Evolutionary conservation across 176 grass and related monocot genomes (phyloP).

Genomic region (Oryza meridionalis): DNA sequence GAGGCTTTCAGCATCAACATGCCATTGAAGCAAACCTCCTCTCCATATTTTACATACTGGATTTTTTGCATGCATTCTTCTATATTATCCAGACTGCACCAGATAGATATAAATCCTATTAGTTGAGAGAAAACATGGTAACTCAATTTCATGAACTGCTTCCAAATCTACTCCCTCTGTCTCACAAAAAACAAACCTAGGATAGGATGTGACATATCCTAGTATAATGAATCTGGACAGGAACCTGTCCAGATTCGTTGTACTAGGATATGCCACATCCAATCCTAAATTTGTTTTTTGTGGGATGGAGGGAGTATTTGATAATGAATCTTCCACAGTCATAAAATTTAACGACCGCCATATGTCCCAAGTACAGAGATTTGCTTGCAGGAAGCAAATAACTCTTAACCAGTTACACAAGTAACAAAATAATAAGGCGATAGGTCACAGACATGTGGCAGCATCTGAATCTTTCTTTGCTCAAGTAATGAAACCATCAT

Average conservation of each 20-base stretch:
- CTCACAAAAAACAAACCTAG: too few relatives aligned
- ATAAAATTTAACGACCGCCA: not conserved
- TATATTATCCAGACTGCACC: conserved; percentile 62
- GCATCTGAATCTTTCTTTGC: not conserved
- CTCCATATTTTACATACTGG: conserved; percentile 62
- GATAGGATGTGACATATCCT: too few relatives aligned
- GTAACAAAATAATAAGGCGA: not conserved
- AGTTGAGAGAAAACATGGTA: not conserved
- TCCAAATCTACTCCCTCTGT: not conserved
- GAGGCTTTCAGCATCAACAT: conserved; percentile 73
- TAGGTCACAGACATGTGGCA: not conserved
- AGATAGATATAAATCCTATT: conserved; percentile 41
- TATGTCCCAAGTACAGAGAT: conserved; percentile 20
- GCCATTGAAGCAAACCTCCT: conserved; percentile 93
- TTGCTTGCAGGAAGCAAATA: conserved; percentile 12
- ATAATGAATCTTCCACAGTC: conserved; percentile 22
- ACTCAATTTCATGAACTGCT: not conserved
- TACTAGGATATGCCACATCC: too few relatives aligned
- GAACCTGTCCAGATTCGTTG: too few relatives aligned
- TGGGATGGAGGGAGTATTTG: too few relatives aligned
- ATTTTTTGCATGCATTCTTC: conserved; percentile 80
- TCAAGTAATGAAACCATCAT: not conserved
- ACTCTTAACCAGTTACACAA: not conserved
- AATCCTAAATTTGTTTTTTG: too few relatives aligned
- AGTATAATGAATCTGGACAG: too few relatives aligned